Evolutionary conservation across 1,284 basidiomycete species (phyloP).

Genomic region (Puccinia horiana): DNA sequence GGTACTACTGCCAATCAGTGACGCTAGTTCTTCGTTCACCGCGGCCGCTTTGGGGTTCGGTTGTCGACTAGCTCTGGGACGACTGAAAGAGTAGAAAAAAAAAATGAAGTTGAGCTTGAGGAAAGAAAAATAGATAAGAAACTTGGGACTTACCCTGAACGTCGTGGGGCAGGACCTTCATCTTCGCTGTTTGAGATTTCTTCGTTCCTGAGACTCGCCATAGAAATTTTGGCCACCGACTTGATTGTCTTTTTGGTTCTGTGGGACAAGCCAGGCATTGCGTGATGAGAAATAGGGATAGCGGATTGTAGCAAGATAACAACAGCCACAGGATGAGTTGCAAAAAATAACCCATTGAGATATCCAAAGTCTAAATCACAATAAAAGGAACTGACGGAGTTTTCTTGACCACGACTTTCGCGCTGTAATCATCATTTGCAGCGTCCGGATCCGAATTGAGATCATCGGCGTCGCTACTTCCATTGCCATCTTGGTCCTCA

Average conservation of each 20-base stretch:
- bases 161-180: slow-evolving; percentile 18
- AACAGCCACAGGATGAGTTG: neutral
- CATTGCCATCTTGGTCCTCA: slow-evolving; percentile 14
- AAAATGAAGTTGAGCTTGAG: neutral
- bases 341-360: neutral
- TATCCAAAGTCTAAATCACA: neutral
- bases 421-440: slow-evolving; percentile 40
- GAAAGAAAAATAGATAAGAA: neutral
- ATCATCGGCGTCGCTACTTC: slow-evolving; percentile 21
- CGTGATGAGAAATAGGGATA: neutral
- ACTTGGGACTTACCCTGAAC: slow-evolving; percentile 29
- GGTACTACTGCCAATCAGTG: slow-evolving; percentile 40
- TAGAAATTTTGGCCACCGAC: slow-evolving; percentile 21
- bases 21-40: slow-evolving; percentile 31
- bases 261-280: neutral
- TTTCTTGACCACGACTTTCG: slow-evolving; percentile 31
- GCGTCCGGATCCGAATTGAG: slow-evolving; percentile 29
- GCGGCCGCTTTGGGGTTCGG: slow-evolving; percentile 14
- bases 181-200: slow-evolving; percentile 18
- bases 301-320: neutral
- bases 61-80: slow-evolving; percentile 28
- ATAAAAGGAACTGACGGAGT: slow-evolving; percentile 26
- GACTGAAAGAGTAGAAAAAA: neutral
- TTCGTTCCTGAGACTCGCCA: slow-evolving; percentile 39
- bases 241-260: slow-evolving; percentile 30